Evolutionary conservation across 2,329 filamentous ascomycete genomes (phyloP), one percentile per base, ranked within the genome.

Genomic region (Diaporthe humulicola): DNA sequence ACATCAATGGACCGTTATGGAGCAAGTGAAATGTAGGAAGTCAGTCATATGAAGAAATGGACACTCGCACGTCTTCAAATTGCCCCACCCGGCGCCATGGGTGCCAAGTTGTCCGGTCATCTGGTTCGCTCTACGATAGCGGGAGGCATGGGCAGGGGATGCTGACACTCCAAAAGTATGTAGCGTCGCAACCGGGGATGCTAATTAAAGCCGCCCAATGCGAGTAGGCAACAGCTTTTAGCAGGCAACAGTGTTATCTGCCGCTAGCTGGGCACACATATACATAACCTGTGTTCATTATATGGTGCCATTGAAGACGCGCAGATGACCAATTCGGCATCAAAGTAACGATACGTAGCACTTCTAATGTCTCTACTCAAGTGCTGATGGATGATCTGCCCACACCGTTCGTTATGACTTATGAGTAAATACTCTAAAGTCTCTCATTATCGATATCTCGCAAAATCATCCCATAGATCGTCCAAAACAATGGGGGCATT

Each of bases 201-300:
- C 64, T 69, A 69, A 69, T 40, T 54, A 54, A 54, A 40, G 64
- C 28, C 17, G 19, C 33, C 30, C 33, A 28, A 40, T 22, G 48
- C 48, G 48, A 69, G 48, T 69, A 50, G 64, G 15, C 64, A 69
- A 52, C 48, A 17, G 30, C 33, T 54, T n/a, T 38, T 40, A 10
- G 64, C 33, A 69, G 48, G 64, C 33, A 69, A 54, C 45, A 52
- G 45, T 69, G 45, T 69, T 69, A 69, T 69, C 48, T 50, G n/a
- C 48, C 28, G 6, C 61, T 67, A 19, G 17, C 6, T 38, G 36
- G 36, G 22, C n/a, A 10, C 48, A 52, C 64, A 36, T 40, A 67
- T 52, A 67, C 42, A 52, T 30, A 30, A 19, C 8, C 30, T 28
- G 48, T 15, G 30, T 40, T n/a, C 4, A 50, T 28, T 30, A 40